Percentiles rank a stretch among this genome's conserved stretches.
phyloP scores from a whole-genome alignment of 2,329 filamentous ascomycete genomes.

The Cercospora beticola region DNA sequence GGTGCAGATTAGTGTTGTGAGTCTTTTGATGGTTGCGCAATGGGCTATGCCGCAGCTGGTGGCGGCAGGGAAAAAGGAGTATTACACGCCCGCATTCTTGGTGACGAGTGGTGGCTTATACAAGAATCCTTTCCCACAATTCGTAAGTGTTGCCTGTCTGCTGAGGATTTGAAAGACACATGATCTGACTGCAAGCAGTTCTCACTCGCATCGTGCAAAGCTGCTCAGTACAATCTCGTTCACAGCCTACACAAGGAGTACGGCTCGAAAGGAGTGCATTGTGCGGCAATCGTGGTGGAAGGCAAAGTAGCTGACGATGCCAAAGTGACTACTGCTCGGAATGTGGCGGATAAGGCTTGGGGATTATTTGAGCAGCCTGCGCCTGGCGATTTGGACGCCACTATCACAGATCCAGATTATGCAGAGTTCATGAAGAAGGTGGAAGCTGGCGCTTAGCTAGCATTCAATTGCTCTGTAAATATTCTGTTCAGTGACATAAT shows the following conservation, averaged over 20 bases:
- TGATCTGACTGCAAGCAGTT: constrained; percentile 32
- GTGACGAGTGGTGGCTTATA: constrained; percentile 51
- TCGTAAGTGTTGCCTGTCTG: background rate
- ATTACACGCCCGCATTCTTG: constrained; percentile 44
- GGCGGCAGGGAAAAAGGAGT: constrained; percentile 27
- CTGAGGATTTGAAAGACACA: no score
- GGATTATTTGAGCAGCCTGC: constrained; percentile 43
- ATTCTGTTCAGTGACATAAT: background rate
- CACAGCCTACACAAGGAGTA: constrained; percentile 47
- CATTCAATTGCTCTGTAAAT: background rate
- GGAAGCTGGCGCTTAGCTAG: background rate
- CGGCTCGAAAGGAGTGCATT: constrained; percentile 43
- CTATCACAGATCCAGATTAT: constrained; percentile 25
- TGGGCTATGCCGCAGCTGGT: constrained; percentile 46
- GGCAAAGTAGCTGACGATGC: constrained; percentile 44
- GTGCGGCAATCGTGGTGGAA: constrained; percentile 48
- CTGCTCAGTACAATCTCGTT: constrained; percentile 52
- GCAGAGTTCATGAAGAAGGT: constrained; percentile 19
- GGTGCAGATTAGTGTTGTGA: constrained; percentile 45
- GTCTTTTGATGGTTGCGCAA: constrained; percentile 48
- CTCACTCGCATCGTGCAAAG: constrained; percentile 50
- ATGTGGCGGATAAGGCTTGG: constrained; percentile 48
- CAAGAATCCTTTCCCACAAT: constrained; percentile 44
- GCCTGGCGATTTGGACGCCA: constrained; percentile 40
- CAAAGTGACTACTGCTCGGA: constrained; percentile 43